Evolutionary conservation across 148 eudicot species (phyloP).

Genomic region (Tetragonia tetragonoides): DNA sequence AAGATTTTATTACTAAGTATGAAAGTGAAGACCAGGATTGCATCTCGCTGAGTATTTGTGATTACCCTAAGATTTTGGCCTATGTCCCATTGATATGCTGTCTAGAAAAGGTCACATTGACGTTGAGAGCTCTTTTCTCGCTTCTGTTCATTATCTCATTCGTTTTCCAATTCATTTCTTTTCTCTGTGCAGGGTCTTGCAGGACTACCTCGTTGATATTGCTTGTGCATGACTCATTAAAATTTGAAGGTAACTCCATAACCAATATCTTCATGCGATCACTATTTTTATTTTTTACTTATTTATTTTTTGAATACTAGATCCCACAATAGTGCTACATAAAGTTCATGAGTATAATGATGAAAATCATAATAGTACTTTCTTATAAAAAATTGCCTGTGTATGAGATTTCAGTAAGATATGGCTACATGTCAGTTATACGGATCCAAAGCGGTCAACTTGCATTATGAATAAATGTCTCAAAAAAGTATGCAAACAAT

Average conservation of each 20-base stretch:
- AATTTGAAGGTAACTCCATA: slow-evolving; percentile 15
- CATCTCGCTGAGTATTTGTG: neutral
- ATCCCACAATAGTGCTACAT: neutral
- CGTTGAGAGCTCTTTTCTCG: neutral
- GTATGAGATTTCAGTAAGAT: neutral
- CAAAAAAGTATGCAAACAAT: too few relatives aligned
- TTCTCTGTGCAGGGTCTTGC: neutral
- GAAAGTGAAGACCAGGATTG: neutral
- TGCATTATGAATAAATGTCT: too few relatives aligned
- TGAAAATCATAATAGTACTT: neutral
- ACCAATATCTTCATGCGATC: slow-evolving; percentile 3
- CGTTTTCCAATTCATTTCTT: neutral
- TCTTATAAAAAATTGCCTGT: neutral
- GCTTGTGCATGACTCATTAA: neutral
- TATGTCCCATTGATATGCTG: neutral
- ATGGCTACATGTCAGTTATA: neutral
- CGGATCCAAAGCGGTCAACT: neutral
- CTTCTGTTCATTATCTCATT: neutral
- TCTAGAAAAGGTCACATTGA: neutral
- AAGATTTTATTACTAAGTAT: too few relatives aligned
- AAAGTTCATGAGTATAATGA: neutral
- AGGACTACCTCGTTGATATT: slow-evolving; percentile 4
- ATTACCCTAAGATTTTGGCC: neutral
- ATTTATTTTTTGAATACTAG: neutral
- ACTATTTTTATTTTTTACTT: neutral